Conservation (phyloP, 345 rosid genomes). For the Citrus cavaleriei region DNA sequence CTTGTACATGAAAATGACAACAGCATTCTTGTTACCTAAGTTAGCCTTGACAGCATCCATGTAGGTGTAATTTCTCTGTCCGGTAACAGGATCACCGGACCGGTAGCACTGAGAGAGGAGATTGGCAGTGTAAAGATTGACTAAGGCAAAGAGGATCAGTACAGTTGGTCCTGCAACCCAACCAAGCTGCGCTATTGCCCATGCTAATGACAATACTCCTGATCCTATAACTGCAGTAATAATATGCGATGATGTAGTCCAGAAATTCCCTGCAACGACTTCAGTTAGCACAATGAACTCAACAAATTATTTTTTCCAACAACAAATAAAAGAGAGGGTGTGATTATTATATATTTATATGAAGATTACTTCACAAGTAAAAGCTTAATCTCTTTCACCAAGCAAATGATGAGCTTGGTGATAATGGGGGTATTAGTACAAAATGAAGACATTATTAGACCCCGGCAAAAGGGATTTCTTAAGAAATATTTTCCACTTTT, state of each 20-base stretch:
- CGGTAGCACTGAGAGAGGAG: constrained; percentile 42
- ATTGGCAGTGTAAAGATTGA: constrained; percentile 38
- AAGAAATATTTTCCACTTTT: neutral
- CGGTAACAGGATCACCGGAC: constrained; percentile 42
- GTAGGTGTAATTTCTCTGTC: constrained; percentile 46
- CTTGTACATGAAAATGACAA: neutral
- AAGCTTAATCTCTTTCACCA: neutral
- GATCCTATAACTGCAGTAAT: constrained; percentile 54
- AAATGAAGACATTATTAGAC: neutral
- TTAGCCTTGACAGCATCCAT: constrained; percentile 49
- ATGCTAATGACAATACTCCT: constrained; percentile 49
- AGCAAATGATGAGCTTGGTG: neutral
- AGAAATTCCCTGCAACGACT: constrained; percentile 38
- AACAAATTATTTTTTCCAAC: neutral
- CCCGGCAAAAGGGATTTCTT: neutral
- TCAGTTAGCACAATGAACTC: neutral
- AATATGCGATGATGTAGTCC: constrained; percentile 48
- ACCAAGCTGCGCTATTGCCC: constrained; percentile 53
- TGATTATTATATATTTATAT: no score
- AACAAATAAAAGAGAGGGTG: neutral
- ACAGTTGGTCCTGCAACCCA: constrained; percentile 47
- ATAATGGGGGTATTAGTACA: neutral
- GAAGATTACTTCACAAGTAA: neutral
- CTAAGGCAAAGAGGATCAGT: constrained; percentile 41
- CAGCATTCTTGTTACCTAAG: constrained; percentile 21